phyloP scores from a whole-genome alignment of 805 yeast species.

The Candida silvatica region DNA sequence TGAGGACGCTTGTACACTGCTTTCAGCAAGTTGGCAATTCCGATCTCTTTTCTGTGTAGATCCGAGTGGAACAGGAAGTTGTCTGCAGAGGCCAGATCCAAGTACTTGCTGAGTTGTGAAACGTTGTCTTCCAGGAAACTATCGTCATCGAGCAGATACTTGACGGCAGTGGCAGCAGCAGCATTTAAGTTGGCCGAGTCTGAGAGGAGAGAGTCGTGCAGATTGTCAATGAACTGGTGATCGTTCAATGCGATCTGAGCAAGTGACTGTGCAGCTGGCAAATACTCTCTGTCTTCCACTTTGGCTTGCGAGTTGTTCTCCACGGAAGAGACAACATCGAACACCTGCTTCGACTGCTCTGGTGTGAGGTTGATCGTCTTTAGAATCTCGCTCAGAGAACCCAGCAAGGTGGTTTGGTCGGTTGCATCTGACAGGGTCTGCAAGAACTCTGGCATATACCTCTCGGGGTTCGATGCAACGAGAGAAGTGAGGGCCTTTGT shows the following conservation, averaged over 20 bases:
- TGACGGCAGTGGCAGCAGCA: slow-evolving; percentile 22
- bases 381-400: slow-evolving; percentile 8
- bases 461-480: slow-evolving; percentile 29
- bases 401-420: slow-evolving; percentile 2
- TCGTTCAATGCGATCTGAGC: slow-evolving; percentile 13
- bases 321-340: slow-evolving; percentile 6
- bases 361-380: slow-evolving; percentile 1
- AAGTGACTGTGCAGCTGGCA: slow-evolving; percentile 18
- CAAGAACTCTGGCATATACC: slow-evolving; percentile 31
- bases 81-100: slow-evolving; percentile 17
- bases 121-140: slow-evolving; percentile 6
- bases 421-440: neutral
- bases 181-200: slow-evolving; percentile 11
- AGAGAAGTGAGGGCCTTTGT: slow-evolving; percentile 47
- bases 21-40: slow-evolving; percentile 49
- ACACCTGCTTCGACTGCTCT: slow-evolving; percentile 4
- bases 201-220: slow-evolving; percentile 9
- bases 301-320: slow-evolving; percentile 3
- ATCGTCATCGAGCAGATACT: slow-evolving; percentile 15
- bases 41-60: slow-evolving; percentile 50
- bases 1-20: slow-evolving; percentile 49
- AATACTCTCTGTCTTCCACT: slow-evolving; percentile 12
- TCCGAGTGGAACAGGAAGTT: slow-evolving; percentile 26
- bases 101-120: slow-evolving; percentile 11
- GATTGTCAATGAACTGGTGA: slow-evolving; percentile 7